Conservation (phyloP, 1,284 basidiomycete genomes). For the Rhodotorula sp. region DNA sequence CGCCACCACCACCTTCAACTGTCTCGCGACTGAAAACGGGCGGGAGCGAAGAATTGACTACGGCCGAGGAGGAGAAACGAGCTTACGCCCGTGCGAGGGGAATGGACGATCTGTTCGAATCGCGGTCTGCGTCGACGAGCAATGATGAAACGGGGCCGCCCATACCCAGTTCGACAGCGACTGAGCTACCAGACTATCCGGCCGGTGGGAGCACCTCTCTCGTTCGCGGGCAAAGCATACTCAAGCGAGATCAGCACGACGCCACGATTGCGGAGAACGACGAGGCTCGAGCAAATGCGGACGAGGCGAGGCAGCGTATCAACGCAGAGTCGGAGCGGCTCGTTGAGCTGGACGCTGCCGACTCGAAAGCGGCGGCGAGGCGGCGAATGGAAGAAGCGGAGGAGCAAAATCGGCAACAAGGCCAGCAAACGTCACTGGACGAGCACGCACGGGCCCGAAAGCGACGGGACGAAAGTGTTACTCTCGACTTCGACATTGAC, state of each 20-base stretch:
- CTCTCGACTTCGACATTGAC: not conserved
- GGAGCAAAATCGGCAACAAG: not conserved
- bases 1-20: not conserved
- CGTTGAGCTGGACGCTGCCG: not conserved
- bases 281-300: not conserved
- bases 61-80: slow-evolving; percentile 7
- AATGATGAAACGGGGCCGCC: not conserved
- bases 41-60: not conserved
- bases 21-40: not conserved
- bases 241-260: not conserved
- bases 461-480: not conserved
- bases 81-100: not conserved
- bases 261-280: too few species aligned
- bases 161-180: not conserved
- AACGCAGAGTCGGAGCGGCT: not conserved
- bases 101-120: slow-evolving; percentile 6
- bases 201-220: not conserved
- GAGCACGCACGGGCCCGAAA: not conserved
- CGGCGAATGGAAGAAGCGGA: not conserved
- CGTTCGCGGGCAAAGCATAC: not conserved
- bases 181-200: not conserved
- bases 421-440: not conserved
- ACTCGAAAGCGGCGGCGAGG: not conserved
- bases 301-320: not conserved
- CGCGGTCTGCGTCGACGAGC: not conserved